Evolutionary conservation across 306 rosid genomes (phyloP), one percentile per base, ranked within the genome.

Genomic region (Vigna reflexopilosa): DNA sequence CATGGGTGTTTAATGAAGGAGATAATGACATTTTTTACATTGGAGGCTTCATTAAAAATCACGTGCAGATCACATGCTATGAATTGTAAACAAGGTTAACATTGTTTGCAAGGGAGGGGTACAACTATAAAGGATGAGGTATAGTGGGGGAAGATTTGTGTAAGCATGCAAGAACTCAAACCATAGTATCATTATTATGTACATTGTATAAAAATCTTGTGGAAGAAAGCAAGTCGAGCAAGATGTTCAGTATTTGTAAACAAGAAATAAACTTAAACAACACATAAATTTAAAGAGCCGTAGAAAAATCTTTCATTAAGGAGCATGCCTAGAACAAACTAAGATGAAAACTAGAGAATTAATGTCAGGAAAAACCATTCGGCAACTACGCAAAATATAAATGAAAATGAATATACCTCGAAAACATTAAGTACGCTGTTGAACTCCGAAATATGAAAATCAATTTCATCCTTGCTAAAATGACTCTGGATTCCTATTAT

Each of bases 401-500:
- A 74, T 57, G 64, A 65, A 30, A 54, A 75, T 45, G 15, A 69
- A 63, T 67, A 66, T 72, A 93, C 98, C 98, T 92, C 91, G 4
- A 95, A 95, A 75, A 80, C 80, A 44, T 70, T 80, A 56, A 95
- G 82, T 88, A 89, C 86, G 61, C 81, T 76, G 78, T 89, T 95
- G 88, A 95, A 95, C 68, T 95, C 97, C 0, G 89, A 86, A 36
- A 95, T 81, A 83, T 92, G 98, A 72, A 67, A 63, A 83, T 85
- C 88, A 79, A 87, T 82, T 86, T 89, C 96, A 61, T 83, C 82
- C 64, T 83, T 5, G 14, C 76, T 86, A 52, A 88, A 85, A 73
- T 89, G 78, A 75, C 89, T 86, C 75, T 80, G 82, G 78, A 95
- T 89, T 78, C 98, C 98, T 83, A 95, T 89, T 77, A 89, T 80